phyloP scores from a whole-genome alignment of 768 basidiomycete genomes.

The Suillus paluster region DNA sequence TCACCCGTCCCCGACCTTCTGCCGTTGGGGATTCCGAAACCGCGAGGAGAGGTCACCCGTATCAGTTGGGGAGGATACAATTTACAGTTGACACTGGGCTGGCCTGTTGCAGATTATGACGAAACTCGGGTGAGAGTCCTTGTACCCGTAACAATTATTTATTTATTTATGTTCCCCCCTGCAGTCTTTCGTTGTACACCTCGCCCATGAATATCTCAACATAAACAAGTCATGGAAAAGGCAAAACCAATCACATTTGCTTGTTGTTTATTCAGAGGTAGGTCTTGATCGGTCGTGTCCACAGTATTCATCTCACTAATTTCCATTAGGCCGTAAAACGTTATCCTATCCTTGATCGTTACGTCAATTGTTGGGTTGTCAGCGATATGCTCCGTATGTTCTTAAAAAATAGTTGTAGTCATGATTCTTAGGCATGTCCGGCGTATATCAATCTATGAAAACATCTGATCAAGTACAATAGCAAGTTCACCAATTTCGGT shows the following conservation, averaged over 20 bases:
- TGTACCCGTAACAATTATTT: not conserved
- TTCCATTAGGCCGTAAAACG: not conserved
- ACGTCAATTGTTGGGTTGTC: not conserved
- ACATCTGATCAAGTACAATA: not conserved
- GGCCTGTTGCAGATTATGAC: not conserved
- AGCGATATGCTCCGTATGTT: not conserved
- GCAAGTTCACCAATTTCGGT: not conserved
- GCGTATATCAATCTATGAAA: not conserved
- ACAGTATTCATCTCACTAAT: not conserved
- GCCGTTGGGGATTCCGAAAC: conserved; percentile 6
- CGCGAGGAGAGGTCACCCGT: conserved; percentile 6
- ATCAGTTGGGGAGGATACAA: conserved; percentile 8
- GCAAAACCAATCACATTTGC: not conserved
- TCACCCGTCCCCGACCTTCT: not conserved
- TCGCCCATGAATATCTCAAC: not conserved
- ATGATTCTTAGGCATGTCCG: not conserved
- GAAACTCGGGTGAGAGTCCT: conserved; percentile 1
- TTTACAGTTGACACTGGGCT: conserved; percentile 5
- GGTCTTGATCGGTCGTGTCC: not conserved
- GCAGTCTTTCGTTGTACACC: not conserved
- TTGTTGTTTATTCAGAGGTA: not conserved
- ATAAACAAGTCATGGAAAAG: not conserved
- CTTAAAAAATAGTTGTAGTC: not conserved
- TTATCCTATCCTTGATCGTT: not conserved
- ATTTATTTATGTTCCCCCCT: not conserved